A percentile compares a stretch with the other conserved stretches of the same genome.
Evolutionary conservation across 2,329 filamentous ascomycete genomes (phyloP).

Genomic region (Colletotrichum tabaci): DNA sequence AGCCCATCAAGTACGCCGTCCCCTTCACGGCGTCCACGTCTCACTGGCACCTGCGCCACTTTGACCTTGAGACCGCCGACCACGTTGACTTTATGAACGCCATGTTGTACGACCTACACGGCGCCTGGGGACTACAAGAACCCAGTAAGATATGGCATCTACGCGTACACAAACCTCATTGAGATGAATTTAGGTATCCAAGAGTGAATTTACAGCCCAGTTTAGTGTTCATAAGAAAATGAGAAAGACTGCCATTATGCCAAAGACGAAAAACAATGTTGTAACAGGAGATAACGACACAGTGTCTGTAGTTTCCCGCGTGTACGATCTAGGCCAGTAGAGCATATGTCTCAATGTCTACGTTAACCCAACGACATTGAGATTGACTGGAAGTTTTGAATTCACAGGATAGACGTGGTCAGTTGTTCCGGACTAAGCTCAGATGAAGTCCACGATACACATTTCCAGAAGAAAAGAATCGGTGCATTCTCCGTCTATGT

Average conservation of each 20-base stretch:
- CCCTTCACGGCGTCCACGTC: too few relatives aligned
- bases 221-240: neutral
- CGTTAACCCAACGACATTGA: slow-evolving; percentile 54
- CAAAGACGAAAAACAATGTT: slow-evolving; percentile 46
- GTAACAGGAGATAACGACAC: slow-evolving; percentile 26
- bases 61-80: too few relatives aligned
- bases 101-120: too few relatives aligned
- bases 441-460: neutral
- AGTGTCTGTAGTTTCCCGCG: slow-evolving; percentile 59
- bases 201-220: slow-evolving; percentile 49
- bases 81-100: too few relatives aligned
- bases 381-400: slow-evolving; percentile 44
- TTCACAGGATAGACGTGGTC: slow-evolving; percentile 46
- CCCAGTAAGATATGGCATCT: too few relatives aligned
- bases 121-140: too few relatives aligned
- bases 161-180: too few relatives aligned
- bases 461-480: neutral
- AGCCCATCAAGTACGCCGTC: too few relatives aligned
- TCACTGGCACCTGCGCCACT: too few relatives aligned
- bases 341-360: slow-evolving; percentile 54
- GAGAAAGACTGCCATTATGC: neutral
- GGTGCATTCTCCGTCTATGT: too few relatives aligned
- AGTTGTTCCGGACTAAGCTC: slow-evolving; percentile 25
- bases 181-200: slow-evolving; percentile 46
- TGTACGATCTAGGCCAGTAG: slow-evolving; percentile 53